phyloP scores from a whole-genome alignment of 768 basidiomycete genomes.

The Pleurotus djamor region DNA sequence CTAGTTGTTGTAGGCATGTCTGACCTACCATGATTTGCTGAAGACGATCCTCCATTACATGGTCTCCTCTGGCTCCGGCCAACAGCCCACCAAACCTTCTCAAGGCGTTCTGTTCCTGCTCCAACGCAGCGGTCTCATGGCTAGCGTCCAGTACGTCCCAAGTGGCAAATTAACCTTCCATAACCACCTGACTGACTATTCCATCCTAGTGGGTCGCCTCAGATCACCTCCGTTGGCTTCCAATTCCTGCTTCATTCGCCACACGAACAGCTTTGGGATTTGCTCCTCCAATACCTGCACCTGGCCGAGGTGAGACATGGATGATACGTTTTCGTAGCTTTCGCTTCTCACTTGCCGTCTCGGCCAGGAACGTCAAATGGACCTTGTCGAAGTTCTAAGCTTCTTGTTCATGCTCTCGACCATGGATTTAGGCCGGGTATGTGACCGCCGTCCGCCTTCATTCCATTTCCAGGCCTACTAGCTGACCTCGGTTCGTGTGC shows the following conservation, averaged over 20 bases:
- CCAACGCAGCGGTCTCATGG: conserved; percentile 86
- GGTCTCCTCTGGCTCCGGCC: conserved; percentile 90
- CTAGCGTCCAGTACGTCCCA: conserved; percentile 54
- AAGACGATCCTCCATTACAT: conserved; percentile 97
- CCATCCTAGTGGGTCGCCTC: conserved; percentile 48
- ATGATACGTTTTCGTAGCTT: conserved; percentile 10
- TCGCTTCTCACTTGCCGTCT: conserved; percentile 14
- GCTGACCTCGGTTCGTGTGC: neutral
- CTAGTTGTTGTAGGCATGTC: neutral
- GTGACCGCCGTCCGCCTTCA: conserved; percentile 16
- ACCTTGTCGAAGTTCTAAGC: conserved; percentile 88
- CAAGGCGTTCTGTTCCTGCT: conserved; percentile 83
- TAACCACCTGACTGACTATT: conserved; percentile 2
- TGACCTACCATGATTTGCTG: neutral
- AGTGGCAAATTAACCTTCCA: neutral
- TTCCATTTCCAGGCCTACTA: neutral
- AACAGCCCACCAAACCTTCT: conserved; percentile 72
- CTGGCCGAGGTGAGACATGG: conserved; percentile 67
- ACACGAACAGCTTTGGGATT: conserved; percentile 93
- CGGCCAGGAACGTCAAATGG: conserved; percentile 79
- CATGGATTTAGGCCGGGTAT: conserved; percentile 88
- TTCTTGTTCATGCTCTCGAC: conserved; percentile 98
- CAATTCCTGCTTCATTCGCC: conserved; percentile 95
- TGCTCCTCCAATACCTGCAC: conserved; percentile 86
- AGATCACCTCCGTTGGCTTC: conserved; percentile 94